Conservation (phyloP, 2,329 filamentous ascomycete genomes). For the Fusarium pseudoanthophilum region DNA sequence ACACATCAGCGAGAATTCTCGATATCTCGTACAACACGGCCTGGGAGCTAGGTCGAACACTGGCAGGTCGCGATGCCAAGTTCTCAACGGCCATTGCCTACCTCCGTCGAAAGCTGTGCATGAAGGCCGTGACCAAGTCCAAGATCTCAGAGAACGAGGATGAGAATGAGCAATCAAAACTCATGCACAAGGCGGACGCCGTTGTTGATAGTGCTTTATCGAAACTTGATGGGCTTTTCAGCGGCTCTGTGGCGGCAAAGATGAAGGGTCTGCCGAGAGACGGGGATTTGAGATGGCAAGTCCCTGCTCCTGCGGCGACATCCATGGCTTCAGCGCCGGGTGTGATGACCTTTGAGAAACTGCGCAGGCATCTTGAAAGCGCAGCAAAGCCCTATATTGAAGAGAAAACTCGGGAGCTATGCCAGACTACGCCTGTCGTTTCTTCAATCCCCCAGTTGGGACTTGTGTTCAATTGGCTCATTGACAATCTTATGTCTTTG, state of each 20-base stretch:
- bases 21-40: not conserved
- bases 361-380: not conserved
- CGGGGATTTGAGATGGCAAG: not conserved
- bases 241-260: not conserved
- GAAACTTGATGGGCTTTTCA: not conserved
- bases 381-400: not conserved
- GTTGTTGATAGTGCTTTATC: not conserved
- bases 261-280: not conserved
- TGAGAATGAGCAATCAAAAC: not conserved
- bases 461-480: not conserved
- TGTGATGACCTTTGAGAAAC: not conserved
- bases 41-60: not conserved
- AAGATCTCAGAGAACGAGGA: not conserved
- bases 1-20: not conserved
- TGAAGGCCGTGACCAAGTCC: not conserved
- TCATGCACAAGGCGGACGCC: not conserved
- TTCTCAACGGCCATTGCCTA: not conserved
- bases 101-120: not conserved
- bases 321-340: not conserved
- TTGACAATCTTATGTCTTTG: not conserved
- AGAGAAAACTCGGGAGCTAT: not conserved
- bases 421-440: accelerated
- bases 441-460: not conserved
- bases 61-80: not conserved
- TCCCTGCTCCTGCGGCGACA: not conserved